Base-by-base conservation (phyloP, 331 rosid species). In the Pyracantha coccinea region DNA sequence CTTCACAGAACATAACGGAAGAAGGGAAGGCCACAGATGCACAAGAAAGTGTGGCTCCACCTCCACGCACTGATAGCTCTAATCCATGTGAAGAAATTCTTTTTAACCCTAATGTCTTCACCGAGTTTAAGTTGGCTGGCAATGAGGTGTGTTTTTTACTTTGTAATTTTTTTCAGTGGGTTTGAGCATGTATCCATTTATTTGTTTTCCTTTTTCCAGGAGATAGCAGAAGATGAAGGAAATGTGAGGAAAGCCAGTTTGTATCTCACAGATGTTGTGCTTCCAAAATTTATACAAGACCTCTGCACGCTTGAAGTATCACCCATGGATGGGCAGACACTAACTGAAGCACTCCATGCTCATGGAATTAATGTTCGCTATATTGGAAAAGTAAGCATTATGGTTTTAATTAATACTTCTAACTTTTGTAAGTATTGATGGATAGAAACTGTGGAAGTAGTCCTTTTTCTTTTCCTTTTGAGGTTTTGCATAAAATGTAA, bases 241-340 rank as follows among this genome's bases (percentile, higher is more conserved):
- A 86, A 88, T 81, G 99, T 90, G 86, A 95, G 89, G 76, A 88
- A 89, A 89, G 97, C 83, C 78, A 74, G 97, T 90, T 75, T 50
- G 27, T 86, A 89, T 80, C 97, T 95, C 41, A 83, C 82, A 57
- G 90, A 89, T 75, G 90, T 89, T 75, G 97, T 89, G 59, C 92
- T 95, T 85, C 97, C 97, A 1, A 95, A 95, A 81, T 95, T 95
- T 73, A 79, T 95, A 72, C 97, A 95, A 92, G 99, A 95, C 79
- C 96, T 95, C 57, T 90, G 97, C 83, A 89, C 93, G 0, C 96
- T 95, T 71, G 99, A 95, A 92, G 97, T 95, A 75, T 95, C 99
- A 3, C 99, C 99, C 4, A 95, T 95, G 99, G 99, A 95, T 82
- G 97, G 99, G 65, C 99, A 92, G 83, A 95, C 99, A 72, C 75